Conservation (phyloP, 179 eudicot genomes). For the Heliamphora pulchella region DNA sequence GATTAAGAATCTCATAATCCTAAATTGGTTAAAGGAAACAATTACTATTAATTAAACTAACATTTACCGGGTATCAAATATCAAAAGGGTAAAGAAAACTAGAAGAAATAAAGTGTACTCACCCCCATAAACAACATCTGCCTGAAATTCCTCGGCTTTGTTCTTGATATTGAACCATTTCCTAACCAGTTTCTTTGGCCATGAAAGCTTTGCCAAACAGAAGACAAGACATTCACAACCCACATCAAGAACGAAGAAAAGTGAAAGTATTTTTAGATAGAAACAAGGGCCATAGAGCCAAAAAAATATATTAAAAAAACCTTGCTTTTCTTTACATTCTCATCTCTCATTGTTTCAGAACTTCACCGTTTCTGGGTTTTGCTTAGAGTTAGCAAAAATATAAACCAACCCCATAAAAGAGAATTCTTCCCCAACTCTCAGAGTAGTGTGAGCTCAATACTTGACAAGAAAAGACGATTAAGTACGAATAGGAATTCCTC, state of each 20-base stretch:
- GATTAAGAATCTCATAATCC: not conserved
- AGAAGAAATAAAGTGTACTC: constrained; percentile 6
- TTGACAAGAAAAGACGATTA: not conserved
- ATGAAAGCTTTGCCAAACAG: constrained; percentile 51
- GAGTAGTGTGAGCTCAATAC: constrained; percentile 13
- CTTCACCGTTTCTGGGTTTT: constrained; percentile 4
- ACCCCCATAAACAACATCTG: constrained; percentile 66
- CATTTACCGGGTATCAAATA: too few relatives aligned
- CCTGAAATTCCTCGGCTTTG: constrained; percentile 69
- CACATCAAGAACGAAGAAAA: too few relatives aligned
- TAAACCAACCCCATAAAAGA: not conserved
- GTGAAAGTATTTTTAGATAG: not conserved
- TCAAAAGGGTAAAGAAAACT: too few relatives aligned
- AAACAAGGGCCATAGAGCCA: not conserved
- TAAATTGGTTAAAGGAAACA: not conserved
- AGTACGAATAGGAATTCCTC: not conserved
- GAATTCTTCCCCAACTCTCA: not conserved
- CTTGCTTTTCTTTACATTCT: constrained; percentile 73
- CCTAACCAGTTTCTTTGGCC: constrained; percentile 72
- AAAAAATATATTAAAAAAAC: constrained; percentile 22
- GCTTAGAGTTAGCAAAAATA: constrained; percentile 4
- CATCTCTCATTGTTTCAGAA: constrained; percentile 77
- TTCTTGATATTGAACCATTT: constrained; percentile 87
- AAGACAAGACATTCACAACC: not conserved
- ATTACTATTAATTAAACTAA: not conserved